Percentiles rank a stretch among this genome's conserved stretches.
phyloP scores from a whole-genome alignment of 1,284 basidiomycete species.

The Porogramme epimiltina region DNA sequence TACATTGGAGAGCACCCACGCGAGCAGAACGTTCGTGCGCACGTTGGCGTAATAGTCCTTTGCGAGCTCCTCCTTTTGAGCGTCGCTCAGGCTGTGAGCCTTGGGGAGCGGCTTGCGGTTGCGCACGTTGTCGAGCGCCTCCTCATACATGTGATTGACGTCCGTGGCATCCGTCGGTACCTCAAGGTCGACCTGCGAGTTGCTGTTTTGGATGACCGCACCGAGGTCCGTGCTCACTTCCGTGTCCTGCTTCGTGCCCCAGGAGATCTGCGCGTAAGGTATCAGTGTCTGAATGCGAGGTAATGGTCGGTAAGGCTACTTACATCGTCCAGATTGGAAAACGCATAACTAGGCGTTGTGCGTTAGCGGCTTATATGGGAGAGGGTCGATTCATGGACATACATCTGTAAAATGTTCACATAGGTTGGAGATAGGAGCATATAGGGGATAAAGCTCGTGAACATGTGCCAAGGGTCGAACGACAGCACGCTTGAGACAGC shows the following conservation, averaged over 20 bases:
- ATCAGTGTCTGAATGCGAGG: conserved; percentile 5
- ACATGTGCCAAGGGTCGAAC: conserved; percentile 91
- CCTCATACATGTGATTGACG: conserved; percentile 88
- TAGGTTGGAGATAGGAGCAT: conserved; percentile 88
- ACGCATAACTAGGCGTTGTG: conserved; percentile 60
- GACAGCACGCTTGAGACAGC: conserved; percentile 80
- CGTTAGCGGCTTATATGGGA: background rate
- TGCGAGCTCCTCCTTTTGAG: conserved; percentile 74
- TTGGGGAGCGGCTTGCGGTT: conserved; percentile 59
- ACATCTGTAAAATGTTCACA: conserved; percentile 87
- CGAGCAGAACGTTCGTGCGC: conserved; percentile 85
- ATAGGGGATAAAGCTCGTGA: conserved; percentile 92
- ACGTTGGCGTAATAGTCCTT: conserved; percentile 92
- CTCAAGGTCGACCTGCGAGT: conserved; percentile 87
- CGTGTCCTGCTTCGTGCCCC: conserved; percentile 89
- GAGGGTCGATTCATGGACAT: conserved; percentile 33
- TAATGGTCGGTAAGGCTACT: conserved; percentile 23
- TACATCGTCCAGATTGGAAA: conserved; percentile 82
- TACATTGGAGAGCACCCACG: conserved; percentile 86
- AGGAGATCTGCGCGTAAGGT: conserved; percentile 63
- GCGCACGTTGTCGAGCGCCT: conserved; percentile 82
- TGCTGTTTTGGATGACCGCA: conserved; percentile 74
- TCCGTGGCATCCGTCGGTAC: conserved; percentile 86
- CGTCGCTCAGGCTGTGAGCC: conserved; percentile 37
- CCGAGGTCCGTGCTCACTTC: conserved; percentile 76